Base-by-base conservation (phyloP, 768 basidiomycete species). In the Gloeophyllum trabeum region DNA sequence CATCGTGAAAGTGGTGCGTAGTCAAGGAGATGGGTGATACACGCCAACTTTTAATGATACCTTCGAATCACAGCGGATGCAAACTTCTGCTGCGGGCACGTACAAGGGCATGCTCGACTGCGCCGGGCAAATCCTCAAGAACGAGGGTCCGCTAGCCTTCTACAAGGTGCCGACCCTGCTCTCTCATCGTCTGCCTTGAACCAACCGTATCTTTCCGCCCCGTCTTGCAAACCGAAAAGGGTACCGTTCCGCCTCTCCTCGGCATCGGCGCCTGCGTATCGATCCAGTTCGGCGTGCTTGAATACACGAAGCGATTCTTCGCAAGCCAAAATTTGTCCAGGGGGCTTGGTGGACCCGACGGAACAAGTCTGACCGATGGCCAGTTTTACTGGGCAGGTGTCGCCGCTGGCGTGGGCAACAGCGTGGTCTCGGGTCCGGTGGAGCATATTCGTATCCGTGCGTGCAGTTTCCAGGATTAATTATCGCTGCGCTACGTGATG, bases 361-460 rank as follows among this genome's bases (percentile, higher is more conserved):
- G 87, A 4, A 70, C 67, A 52, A 61, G 61, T 7, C 70, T 92
- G 10, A 68, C 65, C 30, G 64, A 65, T 21, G 57, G 59, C 13
- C 91, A 98, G 58, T 67, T 94, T 10, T 73, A 87, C 48, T 52
- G 66, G 1, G 71, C 90, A 14, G 94, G 94, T 48, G 76, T 90
- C 3, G 64, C 78, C 26, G 94, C 93, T 19, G 94, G 94, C 21
- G 61, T 96, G 21, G 80, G 88, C 6, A 98, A 97, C 55, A 83
- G 89, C 22, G 69, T 94, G 45, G 91, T 96, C 26, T 93, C 92
- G 1, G 91, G 92, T 1, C 94, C 93, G 4, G 93, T 98, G 14
- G 93, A 98, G 60, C 93, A 97, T 56, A 92, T 97, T 57, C 87
- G 93, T 65, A 98, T 97, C 49, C 81, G 89, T 90, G 50, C 58